Evolutionary conservation across 495 filamentous ascomycete species (phyloP).

Genomic region (Evernia prunastri): DNA sequence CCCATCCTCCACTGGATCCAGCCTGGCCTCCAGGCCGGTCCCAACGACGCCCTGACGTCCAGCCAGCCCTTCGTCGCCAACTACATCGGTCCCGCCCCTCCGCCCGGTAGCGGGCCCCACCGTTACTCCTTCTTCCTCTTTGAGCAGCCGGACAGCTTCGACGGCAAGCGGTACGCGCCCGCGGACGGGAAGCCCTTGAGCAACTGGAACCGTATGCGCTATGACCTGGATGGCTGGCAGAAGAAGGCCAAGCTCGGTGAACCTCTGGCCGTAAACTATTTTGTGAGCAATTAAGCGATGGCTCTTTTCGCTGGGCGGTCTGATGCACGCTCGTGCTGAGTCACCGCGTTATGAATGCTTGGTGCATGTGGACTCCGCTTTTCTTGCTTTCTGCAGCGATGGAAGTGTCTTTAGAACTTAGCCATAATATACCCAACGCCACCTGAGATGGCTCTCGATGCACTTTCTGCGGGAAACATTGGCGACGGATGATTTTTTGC

Average conservation of each 20-base stretch:
- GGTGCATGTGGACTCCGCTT: too few species aligned
- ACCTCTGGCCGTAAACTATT: conserved; percentile 50
- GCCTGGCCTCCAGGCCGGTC: conserved; percentile 36
- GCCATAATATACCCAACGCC: too few species aligned
- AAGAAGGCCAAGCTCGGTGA: conserved; percentile 42
- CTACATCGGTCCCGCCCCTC: conserved; percentile 49
- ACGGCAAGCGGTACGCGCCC: conserved; percentile 40
- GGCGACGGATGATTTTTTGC: too few species aligned
- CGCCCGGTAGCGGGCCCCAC: conserved; percentile 45
- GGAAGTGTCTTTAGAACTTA: too few species aligned
- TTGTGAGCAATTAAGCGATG: conserved; percentile 35
- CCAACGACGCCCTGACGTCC: conserved; percentile 20
- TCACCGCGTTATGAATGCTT: neutral
- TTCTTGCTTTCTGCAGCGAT: too few species aligned
- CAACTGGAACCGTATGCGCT: conserved; percentile 42
- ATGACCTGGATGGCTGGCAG: conserved; percentile 45
- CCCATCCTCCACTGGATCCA: conserved; percentile 49
- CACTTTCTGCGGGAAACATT: too few species aligned
- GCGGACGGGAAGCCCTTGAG: conserved; percentile 39
- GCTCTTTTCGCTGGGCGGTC: conserved; percentile 9
- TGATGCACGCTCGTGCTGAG: neutral
- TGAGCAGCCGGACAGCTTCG: conserved; percentile 48
- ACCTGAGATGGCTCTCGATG: too few species aligned
- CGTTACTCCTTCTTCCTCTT: conserved; percentile 53
- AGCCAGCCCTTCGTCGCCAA: conserved; percentile 37